Evolutionary conservation across 345 rosid species (phyloP), one percentile per base, ranked within the genome.

Genomic region (Eucalyptus lansdowneana): DNA sequence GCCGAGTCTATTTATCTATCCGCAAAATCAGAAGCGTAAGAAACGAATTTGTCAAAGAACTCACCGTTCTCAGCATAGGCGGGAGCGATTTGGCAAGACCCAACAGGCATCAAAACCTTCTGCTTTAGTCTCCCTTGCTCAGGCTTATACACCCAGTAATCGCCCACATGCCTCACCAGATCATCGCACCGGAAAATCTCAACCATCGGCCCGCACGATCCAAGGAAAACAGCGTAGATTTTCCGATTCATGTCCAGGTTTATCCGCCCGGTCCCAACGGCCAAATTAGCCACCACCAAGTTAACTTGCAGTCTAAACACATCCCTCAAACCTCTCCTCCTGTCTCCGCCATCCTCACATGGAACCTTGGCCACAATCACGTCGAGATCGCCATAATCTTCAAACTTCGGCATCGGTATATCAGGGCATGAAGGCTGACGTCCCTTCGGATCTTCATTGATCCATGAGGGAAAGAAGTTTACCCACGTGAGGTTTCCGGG

Each of bases 121-220:
- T 95, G 97, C 86, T 93, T 93, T 87, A 97, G 76, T 88, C 94
- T 94, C 56, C 80, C 89, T 80, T 93, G 31, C 29, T 97, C 89
- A 44, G 98, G 97, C 89, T 91, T 94, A 83, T 97, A 97, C n/a
- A 97, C 94, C 99, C 96, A 91, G 88, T 94, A 92, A 44, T 94
- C 94, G 14, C 91, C 95, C 21, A 89, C 93, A 60, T 87, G 95
- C 88, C 91, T 93, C 89, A 95, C 85, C 91, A 96, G 86, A 88
- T 97, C 98, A 83, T 95, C 96, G 22, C 98, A 97, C 88, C 95
- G 89, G 69, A 97, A 97, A 5, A 97, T 92, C 92, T 96, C 99
- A 86, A 90, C 89, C 99, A 97, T 96, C 11, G 99, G 98, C 50
- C 95, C 97, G 88, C 98, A 97, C 5, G 93, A 86, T 9, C 99